Percentiles rank a stretch among this genome's conserved stretches.
Conservation (phyloP, 805 yeast genomes). For the Maudiozyma barnettii region DNA sequence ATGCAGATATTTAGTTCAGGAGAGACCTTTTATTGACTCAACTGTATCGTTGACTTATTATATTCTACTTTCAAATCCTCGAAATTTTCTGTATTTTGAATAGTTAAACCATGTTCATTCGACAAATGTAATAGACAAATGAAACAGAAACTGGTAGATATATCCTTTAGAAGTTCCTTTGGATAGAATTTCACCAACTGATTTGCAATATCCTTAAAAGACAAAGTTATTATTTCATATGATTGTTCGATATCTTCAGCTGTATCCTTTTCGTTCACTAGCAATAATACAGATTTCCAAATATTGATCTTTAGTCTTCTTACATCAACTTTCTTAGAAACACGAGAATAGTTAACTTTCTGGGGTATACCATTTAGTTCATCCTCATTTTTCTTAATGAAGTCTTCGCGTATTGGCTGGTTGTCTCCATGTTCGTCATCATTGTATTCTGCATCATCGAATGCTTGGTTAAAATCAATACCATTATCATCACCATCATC, state of each 20-base stretch:
- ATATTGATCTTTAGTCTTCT: constrained; percentile 61
- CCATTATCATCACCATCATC: constrained; percentile 28
- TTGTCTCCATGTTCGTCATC: constrained; percentile 25
- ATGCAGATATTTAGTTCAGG: too few species aligned
- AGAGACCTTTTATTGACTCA: background rate
- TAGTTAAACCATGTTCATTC: constrained; percentile 66
- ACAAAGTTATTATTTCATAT: background rate
- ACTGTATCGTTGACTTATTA: background rate
- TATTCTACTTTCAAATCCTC: constrained; percentile 19
- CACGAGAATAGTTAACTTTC: constrained; percentile 51
- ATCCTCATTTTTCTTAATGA: background rate
- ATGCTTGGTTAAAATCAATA: constrained; percentile 30
- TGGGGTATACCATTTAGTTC: background rate
- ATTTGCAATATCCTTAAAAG: constrained; percentile 40
- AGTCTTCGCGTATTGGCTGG: constrained; percentile 6
- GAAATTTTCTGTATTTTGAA: constrained; percentile 38
- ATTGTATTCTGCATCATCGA: constrained; percentile 18
- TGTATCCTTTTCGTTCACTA: constrained; percentile 13
- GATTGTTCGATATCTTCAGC: constrained; percentile 11
- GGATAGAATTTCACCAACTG: constrained; percentile 46
- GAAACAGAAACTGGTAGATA: constrained; percentile 79
- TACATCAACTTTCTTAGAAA: constrained; percentile 75
- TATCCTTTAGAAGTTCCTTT: constrained; percentile 47
- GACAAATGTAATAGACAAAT: constrained; percentile 78
- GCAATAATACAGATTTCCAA: constrained; percentile 46